Base-by-base conservation (phyloP, 2,329 filamentous ascomycete genomes). In the Epichloe gansuensis region DNA sequence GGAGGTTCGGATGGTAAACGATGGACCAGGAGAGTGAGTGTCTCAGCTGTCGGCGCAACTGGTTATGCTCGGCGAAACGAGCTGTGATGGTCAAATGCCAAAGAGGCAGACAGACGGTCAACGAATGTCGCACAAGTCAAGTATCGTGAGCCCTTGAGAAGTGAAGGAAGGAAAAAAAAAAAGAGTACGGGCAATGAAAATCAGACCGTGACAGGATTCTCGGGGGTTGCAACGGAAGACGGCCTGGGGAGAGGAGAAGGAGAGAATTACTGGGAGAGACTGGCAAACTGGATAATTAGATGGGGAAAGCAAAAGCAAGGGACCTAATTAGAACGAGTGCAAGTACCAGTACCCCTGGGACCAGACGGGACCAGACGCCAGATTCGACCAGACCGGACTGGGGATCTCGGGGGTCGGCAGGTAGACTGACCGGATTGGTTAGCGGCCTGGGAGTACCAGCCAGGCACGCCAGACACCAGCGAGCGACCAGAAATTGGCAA, bases 21-120 rank as follows among this genome's bases (percentile, higher is more conserved):
- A 49, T 39, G 36, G 49, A 41, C 27, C 31, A 35, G 43, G 47
- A 47, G 36, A 41, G 36, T 50, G 53, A 40, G 35, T 50, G 53
- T 54, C 50, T 54, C 50, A 54, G 50, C 50, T 35, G 41, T 45
- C 34, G 53, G 34, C 43, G 41, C 39, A 44, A 51, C 25, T 34
- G 31, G 5, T 48, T 43, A 52, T 50, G 21, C 50, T 52, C 42
- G 47, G 47, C 53, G 36, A 41, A 44, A 44, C 21, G 50, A 38
- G 47, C 38, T 15, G 23, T 35, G 21, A 40, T 35, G 31, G 15
- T 39, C 43, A 54, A 45, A 35, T 21, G 25, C 23, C 40, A 5
- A 36, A 34, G 21, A 44, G 25, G 17, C 47, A 31, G 45, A 15
- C 45, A 47, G 45, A 43, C 23, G n/a, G 27, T 21, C 17, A 45